Base-by-base conservation (phyloP, 257 asterid genomes). In the Haberlea rhodopensis region DNA sequence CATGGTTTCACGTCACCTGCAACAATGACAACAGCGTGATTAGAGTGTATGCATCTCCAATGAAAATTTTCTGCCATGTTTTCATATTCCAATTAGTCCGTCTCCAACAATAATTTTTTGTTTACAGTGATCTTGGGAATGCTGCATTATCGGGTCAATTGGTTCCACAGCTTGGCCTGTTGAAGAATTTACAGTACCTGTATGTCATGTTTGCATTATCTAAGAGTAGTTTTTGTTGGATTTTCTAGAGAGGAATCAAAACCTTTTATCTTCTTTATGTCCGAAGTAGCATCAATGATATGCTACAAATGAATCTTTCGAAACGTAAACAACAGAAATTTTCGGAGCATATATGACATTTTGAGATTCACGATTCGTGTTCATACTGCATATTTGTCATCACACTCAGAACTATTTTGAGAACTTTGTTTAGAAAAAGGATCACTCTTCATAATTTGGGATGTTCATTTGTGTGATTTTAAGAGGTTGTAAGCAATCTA, bases 1-100 rank as follows among this genome's bases (percentile, higher is more conserved):
- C 99, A 72, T 92, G 99, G 99, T 92, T 92, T 76, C 99, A 92
- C 73, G 99, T 92, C 63, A 92, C 99, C 51, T 92, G 99, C 86
- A 87, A 92, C 86, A 90, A 87, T 51, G 99, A 90, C 66, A 92
- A 92, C 85, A 90, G 96, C 67, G 99, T 92, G 34, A 90, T 92
- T 68, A 72, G 99, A 86, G 99, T 92, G 99, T 92, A 81, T 79
- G 96, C 53, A 70, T 70, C 61, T 32, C 26, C 26, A 62, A 32
- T 37, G n/a, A 2, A 37, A 20, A 10, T 63, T 65, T 28, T 57
- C 26, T 69, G 20, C 22, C 69, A 13, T 8, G 5, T 25, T 54
- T 37, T 60, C 29, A 18, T 64, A 40, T 57, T 64, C 31, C 15
- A 15, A 11, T 59, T 66, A 51, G 60, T 46, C 21, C 18, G 2